Percentiles rank a stretch among this genome's conserved stretches.
Evolutionary conservation across 2,329 filamentous ascomycete species (phyloP).

Genomic region (Neoarthrinium moseri): DNA sequence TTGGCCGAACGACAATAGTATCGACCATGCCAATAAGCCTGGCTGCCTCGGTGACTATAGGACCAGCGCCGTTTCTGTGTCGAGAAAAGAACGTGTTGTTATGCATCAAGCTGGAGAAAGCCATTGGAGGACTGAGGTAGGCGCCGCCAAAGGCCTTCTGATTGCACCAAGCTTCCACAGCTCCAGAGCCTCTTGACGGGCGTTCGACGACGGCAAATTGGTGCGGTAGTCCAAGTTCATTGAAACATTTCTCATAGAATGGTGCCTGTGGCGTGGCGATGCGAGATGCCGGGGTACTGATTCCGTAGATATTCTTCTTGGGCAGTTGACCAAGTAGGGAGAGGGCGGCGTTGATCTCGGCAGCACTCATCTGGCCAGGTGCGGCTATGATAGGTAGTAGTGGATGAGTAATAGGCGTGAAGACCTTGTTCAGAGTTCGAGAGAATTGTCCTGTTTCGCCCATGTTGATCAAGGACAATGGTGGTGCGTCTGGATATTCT

Average conservation of each 20-base stretch:
- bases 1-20: conserved; percentile 68
- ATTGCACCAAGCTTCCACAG: conserved; percentile 70
- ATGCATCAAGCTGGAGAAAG: conserved; percentile 59
- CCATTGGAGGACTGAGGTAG: conserved; percentile 73
- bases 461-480: conserved; percentile 85
- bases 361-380: conserved; percentile 80
- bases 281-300: conserved; percentile 67
- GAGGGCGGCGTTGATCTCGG: conserved; percentile 79
- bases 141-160: conserved; percentile 79
- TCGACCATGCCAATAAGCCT: conserved; percentile 78
- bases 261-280: conserved; percentile 69
- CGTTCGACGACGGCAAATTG: conserved; percentile 75
- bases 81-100: conserved; percentile 49
- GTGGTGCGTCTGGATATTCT: conserved; percentile 67
- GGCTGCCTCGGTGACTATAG: conserved; percentile 71
- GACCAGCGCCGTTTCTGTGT: conserved; percentile 49
- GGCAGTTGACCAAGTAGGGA: conserved; percentile 78
- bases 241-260: conserved; percentile 84
- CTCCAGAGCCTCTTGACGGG: conserved; percentile 60
- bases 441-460: conserved; percentile 83
- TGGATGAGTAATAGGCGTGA: conserved; percentile 85
- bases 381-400: conserved; percentile 81
- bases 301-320: conserved; percentile 77
- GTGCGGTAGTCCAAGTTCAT: conserved; percentile 82
- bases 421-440: conserved; percentile 78